A percentile compares a stretch with the other conserved stretches of the same genome.
phyloP scores from a whole-genome alignment of 1,284 basidiomycete genomes.

The Ceratobasidium sp. region DNA sequence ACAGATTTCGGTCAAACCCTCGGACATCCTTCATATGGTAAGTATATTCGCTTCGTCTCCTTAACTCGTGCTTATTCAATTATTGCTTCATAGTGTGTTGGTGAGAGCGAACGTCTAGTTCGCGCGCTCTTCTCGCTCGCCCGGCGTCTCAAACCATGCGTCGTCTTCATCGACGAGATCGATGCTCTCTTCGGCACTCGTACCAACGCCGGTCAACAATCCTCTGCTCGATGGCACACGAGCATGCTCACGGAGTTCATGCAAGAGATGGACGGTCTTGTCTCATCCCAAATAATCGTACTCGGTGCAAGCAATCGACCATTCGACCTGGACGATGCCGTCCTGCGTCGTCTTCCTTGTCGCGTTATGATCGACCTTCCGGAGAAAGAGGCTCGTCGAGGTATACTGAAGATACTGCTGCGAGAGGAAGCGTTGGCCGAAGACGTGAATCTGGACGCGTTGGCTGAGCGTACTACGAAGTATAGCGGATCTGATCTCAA shows the following conservation, averaged over 20 bases:
- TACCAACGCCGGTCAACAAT: constrained; percentile 80
- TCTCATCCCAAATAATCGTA: constrained; percentile 85
- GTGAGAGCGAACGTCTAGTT: constrained; percentile 95
- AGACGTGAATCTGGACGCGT: constrained; percentile 73
- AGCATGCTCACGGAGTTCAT: constrained; percentile 95
- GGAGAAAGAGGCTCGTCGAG: constrained; percentile 78
- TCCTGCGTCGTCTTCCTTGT: constrained; percentile 84
- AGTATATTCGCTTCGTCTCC: constrained; percentile 53
- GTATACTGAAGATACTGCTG: constrained; percentile 84
- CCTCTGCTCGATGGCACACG: constrained; percentile 77
- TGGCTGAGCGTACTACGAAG: constrained; percentile 82
- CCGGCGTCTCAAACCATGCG: constrained; percentile 87
- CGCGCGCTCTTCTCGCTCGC: constrained; percentile 92
- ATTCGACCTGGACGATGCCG: constrained; percentile 87
- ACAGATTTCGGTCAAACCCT: constrained; percentile 19
- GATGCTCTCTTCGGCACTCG: constrained; percentile 94
- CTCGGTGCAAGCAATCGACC: constrained; percentile 94
- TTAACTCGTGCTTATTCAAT: neutral
- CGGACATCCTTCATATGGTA: constrained; percentile 91
- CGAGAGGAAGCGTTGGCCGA: constrained; percentile 78
- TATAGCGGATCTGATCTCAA: constrained; percentile 94
- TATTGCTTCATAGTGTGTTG: constrained; percentile 77
- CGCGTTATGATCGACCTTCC: constrained; percentile 87
- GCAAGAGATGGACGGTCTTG: constrained; percentile 98
- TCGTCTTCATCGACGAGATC: constrained; percentile 96